Evolutionary conservation across 345 rosid species (phyloP).

Genomic region (Eucalyptus cloeziana): DNA sequence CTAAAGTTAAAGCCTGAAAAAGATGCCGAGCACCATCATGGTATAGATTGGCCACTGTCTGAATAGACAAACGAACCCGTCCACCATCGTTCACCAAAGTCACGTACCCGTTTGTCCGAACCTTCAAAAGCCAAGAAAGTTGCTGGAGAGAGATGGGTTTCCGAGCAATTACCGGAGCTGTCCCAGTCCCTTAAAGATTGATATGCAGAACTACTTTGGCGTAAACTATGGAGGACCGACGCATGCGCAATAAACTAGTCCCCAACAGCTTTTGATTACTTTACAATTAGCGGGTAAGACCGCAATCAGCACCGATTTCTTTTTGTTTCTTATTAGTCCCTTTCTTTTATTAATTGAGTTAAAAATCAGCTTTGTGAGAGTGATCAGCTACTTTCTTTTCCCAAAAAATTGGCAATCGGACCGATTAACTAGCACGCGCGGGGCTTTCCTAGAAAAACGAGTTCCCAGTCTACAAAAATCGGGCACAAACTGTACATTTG

Average conservation of each 20-base stretch:
- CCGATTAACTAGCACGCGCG: neutral
- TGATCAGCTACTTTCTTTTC: neutral
- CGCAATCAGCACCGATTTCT: neutral
- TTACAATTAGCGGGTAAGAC: neutral
- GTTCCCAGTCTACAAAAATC: neutral
- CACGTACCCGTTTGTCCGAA: neutral
- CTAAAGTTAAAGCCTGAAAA: neutral
- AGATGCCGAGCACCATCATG: neutral
- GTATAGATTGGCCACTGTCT: neutral
- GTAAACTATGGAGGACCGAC: neutral
- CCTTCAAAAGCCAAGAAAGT: neutral
- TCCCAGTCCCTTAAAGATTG: too few species aligned
- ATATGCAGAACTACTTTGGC: neutral
- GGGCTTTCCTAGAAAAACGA: neutral
- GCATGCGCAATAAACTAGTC: neutral
- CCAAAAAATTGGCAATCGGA: neutral
- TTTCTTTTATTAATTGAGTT: neutral
- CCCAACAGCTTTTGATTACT: neutral
- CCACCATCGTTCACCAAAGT: neutral
- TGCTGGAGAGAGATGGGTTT: neutral
- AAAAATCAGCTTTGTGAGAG: neutral
- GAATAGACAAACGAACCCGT: neutral
- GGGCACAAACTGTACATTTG: neutral
- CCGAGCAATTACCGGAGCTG: neutral
- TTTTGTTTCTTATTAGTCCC: neutral